phyloP scores from a whole-genome alignment of 129 eudicot species.

The Saussurea involucrata region DNA sequence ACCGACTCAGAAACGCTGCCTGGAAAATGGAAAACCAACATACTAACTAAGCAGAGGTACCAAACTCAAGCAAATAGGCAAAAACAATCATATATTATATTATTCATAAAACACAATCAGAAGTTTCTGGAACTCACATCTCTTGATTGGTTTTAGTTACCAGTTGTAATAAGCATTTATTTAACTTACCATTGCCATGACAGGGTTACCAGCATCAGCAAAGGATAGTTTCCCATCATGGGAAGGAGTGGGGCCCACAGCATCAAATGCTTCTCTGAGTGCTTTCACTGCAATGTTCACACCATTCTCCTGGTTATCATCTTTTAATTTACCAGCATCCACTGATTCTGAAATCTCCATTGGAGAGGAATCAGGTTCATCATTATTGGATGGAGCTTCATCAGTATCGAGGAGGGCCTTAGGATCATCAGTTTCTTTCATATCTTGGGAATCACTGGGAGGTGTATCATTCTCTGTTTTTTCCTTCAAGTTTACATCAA shows the following conservation, averaged over 20 bases:
- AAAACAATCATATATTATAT: background rate
- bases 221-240: conserved; percentile 54
- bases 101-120: conserved; percentile 4
- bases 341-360: conserved; percentile 45
- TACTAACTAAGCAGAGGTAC: background rate
- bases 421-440: conserved; percentile 39
- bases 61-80: background rate
- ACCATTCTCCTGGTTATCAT: conserved; percentile 29
- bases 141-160: background rate
- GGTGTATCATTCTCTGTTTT: conserved; percentile 21
- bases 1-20: conserved; percentile 75
- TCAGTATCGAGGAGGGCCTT: conserved; percentile 18
- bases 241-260: conserved; percentile 63
- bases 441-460: conserved; percentile 33
- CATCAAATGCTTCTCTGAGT: conserved; percentile 91
- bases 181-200: conserved; percentile 85
- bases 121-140: background rate
- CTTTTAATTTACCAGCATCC: conserved; percentile 30
- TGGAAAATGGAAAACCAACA: conserved; percentile 31
- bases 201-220: conserved; percentile 95
- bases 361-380: conserved; percentile 41
- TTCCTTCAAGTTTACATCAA: conserved; percentile 21
- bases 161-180: background rate
- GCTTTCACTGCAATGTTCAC: conserved; percentile 68
- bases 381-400: conserved; percentile 33